Evolutionary conservation across 192 early-diverging fungal genomes (phyloP).

Genomic region (Mortierella antarctica): DNA sequence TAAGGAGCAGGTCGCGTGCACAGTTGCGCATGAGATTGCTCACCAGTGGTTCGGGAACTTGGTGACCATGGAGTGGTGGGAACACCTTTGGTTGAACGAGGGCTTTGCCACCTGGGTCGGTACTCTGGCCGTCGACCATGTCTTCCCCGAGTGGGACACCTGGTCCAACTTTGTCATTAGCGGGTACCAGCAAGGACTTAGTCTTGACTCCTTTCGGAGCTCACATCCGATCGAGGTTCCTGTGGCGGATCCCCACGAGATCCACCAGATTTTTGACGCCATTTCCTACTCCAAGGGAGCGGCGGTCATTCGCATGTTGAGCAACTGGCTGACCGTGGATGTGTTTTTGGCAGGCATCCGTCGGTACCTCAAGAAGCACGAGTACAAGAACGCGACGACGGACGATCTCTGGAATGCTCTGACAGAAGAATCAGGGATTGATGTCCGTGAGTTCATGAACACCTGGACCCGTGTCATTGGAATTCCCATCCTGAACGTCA

Average conservation of each 20-base stretch:
- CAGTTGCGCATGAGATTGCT: slow-evolving; percentile 88
- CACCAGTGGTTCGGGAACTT: slow-evolving; percentile 97
- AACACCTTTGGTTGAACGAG: slow-evolving; percentile 95
- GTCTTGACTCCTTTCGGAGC: slow-evolving; percentile 85
- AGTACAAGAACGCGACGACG: slow-evolving; percentile 87
- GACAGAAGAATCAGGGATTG: slow-evolving; percentile 78
- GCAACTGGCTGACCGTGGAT: slow-evolving; percentile 76
- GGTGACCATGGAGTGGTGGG: slow-evolving; percentile 97
- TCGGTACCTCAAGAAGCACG: slow-evolving; percentile 85
- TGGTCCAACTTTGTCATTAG: slow-evolving; percentile 86
- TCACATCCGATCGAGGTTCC: slow-evolving; percentile 95
- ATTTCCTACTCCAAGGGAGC: slow-evolving; percentile 93
- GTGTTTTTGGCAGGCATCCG: slow-evolving; percentile 77
- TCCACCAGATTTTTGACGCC: slow-evolving; percentile 96
- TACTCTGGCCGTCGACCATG: slow-evolving; percentile 84
- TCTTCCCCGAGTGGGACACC: slow-evolving; percentile 95
- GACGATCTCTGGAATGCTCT: slow-evolving; percentile 90
- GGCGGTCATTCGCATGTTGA: slow-evolving; percentile 94
- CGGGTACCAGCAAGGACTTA: slow-evolving; percentile 80
- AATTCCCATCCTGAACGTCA: slow-evolving; percentile 81
- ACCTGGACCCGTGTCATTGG: slow-evolving; percentile 90
- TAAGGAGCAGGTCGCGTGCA: slow-evolving; percentile 88
- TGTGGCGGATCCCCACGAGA: slow-evolving; percentile 84
- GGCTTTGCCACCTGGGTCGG: slow-evolving; percentile 98
- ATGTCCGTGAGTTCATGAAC: slow-evolving; percentile 88